phyloP scores from a whole-genome alignment of 805 yeast species.

The Yarrowia divulgata region DNA sequence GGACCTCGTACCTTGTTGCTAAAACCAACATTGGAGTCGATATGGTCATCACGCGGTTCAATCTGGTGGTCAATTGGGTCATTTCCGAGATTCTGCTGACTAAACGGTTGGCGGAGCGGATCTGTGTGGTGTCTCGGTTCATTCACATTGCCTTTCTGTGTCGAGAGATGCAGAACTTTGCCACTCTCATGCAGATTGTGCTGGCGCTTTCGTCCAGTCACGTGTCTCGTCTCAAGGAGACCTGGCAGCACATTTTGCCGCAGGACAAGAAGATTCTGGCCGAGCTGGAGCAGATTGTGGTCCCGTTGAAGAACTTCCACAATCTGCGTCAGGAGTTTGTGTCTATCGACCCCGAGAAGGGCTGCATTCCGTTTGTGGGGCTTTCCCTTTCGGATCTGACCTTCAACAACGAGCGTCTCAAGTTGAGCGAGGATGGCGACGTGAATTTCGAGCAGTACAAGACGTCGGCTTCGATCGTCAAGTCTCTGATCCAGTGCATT shows the following conservation, averaged over 20 bases:
- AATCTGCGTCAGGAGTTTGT: slow-evolving; percentile 69
- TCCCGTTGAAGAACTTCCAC: slow-evolving; percentile 76
- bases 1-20: slow-evolving; percentile 77
- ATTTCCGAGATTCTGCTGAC: slow-evolving; percentile 85
- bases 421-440: slow-evolving; percentile 51
- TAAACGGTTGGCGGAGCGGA: slow-evolving; percentile 62
- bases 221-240: slow-evolving; percentile 64
- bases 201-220: slow-evolving; percentile 77
- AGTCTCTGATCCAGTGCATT: slow-evolving; percentile 76
- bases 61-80: slow-evolving; percentile 89
- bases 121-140: slow-evolving; percentile 77
- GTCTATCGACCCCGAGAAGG: slow-evolving; percentile 66
- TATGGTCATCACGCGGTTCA: slow-evolving; percentile 82
- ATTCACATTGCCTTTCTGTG: slow-evolving; percentile 80
- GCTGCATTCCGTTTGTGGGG: slow-evolving; percentile 91
- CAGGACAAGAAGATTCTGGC: slow-evolving; percentile 74
- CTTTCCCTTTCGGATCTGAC: slow-evolving; percentile 83
- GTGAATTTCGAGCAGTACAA: slow-evolving; percentile 82
- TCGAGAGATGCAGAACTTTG: slow-evolving; percentile 73
- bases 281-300: slow-evolving; percentile 71
- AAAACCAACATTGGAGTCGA: slow-evolving; percentile 74
- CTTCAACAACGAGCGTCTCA: slow-evolving; percentile 65
- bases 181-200: slow-evolving; percentile 86
- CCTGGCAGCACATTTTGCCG: slow-evolving; percentile 77
- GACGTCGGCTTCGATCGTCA: slow-evolving; percentile 76